A percentile compares a stretch with the other conserved stretches of the same genome.
Conservation (phyloP, 129 eudicot species). For the Cynara cardunculus region DNA sequence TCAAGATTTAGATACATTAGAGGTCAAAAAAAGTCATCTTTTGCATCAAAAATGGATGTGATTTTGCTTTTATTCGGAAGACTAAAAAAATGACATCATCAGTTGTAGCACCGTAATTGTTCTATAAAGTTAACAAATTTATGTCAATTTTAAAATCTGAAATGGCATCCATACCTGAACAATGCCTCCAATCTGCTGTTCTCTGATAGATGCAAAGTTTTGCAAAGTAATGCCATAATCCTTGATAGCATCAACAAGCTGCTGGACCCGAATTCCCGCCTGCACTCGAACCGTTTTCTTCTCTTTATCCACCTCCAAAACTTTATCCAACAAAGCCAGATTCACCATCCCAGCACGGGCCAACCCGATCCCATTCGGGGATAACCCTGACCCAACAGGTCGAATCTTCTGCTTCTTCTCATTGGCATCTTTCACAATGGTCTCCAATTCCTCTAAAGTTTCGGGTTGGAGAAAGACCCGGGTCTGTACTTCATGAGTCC, state of each 20-base stretch:
- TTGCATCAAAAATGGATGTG: not conserved
- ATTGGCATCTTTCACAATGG: slow-evolving; percentile 46
- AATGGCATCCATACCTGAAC: slow-evolving; percentile 58
- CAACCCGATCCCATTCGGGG: slow-evolving; percentile 91
- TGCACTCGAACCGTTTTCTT: slow-evolving; percentile 78
- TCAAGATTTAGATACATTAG: not conserved
- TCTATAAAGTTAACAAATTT: not conserved
- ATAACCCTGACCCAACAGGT: slow-evolving; percentile 85
- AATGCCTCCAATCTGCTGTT: slow-evolving; percentile 95
- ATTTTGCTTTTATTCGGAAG: not conserved
- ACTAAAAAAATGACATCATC: not conserved
- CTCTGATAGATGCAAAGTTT: slow-evolving; percentile 93
- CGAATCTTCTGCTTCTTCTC: slow-evolving; percentile 70
- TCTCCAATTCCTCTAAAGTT: slow-evolving; percentile 37
- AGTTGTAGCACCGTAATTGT: too few species aligned
- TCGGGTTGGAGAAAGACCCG: slow-evolving; percentile 75
- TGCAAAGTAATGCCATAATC: slow-evolving; percentile 82
- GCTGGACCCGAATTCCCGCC: slow-evolving; percentile 86
- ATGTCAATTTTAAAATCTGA: not conserved
- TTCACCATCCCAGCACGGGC: slow-evolving; percentile 92
- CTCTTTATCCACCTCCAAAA: slow-evolving; percentile 84
- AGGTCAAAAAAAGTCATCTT: not conserved
- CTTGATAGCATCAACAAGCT: slow-evolving; percentile 84
- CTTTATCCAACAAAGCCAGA: slow-evolving; percentile 83
- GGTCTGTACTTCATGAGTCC: slow-evolving; percentile 91